Evolutionary conservation across 331 rosid species (phyloP).

Genomic region (Quercus phellos): DNA sequence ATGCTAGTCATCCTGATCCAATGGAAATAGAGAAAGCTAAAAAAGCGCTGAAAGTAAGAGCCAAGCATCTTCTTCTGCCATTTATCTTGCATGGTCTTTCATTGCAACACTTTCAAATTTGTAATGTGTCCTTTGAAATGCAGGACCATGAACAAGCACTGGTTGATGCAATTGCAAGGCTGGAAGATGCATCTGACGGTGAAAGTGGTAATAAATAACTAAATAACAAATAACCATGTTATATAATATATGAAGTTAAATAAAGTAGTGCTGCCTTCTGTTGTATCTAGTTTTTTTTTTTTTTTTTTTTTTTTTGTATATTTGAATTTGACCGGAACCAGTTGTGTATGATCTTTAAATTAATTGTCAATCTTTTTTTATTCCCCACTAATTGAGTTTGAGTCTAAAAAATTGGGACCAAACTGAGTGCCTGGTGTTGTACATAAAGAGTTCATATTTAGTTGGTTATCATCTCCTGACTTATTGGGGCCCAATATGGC

Average conservation of each 20-base stretch:
- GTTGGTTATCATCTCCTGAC: not conserved
- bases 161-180: constrained; percentile 63
- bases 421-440: not conserved
- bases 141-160: constrained; percentile 77
- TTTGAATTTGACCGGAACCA: constrained; percentile 14
- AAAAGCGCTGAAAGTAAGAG: constrained; percentile 57
- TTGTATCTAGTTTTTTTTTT: constrained; percentile 26
- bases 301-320: not conserved
- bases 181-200: constrained; percentile 66
- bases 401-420: not conserved
- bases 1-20: constrained; percentile 50
- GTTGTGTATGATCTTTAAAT: constrained; percentile 6
- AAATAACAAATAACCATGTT: constrained; percentile 33
- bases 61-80: constrained; percentile 8
- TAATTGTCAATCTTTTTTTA: not conserved
- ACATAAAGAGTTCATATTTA: not conserved
- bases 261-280: constrained; percentile 29
- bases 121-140: constrained; percentile 25
- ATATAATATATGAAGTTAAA: constrained; percentile 10
- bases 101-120: not conserved
- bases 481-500: not conserved
- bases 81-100: not conserved
- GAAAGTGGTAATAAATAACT: constrained; percentile 79
- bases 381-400: not conserved
- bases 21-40: constrained; percentile 64